Evolutionary conservation across 78 protist genomes (phyloP).

Genomic region (Dictyostelium brefeldianum): DNA sequence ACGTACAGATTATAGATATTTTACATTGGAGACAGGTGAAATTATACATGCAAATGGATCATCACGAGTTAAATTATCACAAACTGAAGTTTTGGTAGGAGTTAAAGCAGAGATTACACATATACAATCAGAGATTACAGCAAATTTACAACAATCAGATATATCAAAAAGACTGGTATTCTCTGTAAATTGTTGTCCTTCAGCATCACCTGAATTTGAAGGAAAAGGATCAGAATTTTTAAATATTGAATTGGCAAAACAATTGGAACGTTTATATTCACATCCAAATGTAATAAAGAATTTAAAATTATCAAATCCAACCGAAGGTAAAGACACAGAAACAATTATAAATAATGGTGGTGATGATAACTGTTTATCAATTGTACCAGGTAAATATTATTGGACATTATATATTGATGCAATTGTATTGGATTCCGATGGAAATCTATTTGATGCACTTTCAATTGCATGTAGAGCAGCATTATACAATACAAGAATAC

Average conservation of each 20-base stretch:
- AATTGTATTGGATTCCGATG: slow-evolving; percentile 81
- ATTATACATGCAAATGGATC: slow-evolving; percentile 80
- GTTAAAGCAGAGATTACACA: slow-evolving; percentile 79
- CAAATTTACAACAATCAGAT: not conserved
- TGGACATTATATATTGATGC: slow-evolving; percentile 89
- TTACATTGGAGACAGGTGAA: slow-evolving; percentile 71
- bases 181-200: slow-evolving; percentile 72
- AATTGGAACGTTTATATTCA: slow-evolving; percentile 54
- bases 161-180: slow-evolving; percentile 46
- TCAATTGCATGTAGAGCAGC: slow-evolving; percentile 85
- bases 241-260: slow-evolving; percentile 80
- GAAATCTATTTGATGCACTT: slow-evolving; percentile 87
- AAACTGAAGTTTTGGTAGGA: slow-evolving; percentile 84
- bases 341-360: not conserved
- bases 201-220: slow-evolving; percentile 87
- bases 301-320: slow-evolving; percentile 26
- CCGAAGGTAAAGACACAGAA: not conserved
- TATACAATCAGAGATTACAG: slow-evolving; percentile 11
- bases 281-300: slow-evolving; percentile 18
- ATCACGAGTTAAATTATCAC: slow-evolving; percentile 52
- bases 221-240: slow-evolving; percentile 66
- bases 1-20: slow-evolving; percentile 76
- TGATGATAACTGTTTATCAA: slow-evolving; percentile 20
- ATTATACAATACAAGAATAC: slow-evolving; percentile 73
- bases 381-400: slow-evolving; percentile 75